Percentiles rank a stretch among this genome's conserved stretches.
These are phyloP conservation scores for Coleophoma eucalyptorum DNA, from an alignment of 2,329 filamentous ascomycete species.

Conservation along the genomic window DNA sequence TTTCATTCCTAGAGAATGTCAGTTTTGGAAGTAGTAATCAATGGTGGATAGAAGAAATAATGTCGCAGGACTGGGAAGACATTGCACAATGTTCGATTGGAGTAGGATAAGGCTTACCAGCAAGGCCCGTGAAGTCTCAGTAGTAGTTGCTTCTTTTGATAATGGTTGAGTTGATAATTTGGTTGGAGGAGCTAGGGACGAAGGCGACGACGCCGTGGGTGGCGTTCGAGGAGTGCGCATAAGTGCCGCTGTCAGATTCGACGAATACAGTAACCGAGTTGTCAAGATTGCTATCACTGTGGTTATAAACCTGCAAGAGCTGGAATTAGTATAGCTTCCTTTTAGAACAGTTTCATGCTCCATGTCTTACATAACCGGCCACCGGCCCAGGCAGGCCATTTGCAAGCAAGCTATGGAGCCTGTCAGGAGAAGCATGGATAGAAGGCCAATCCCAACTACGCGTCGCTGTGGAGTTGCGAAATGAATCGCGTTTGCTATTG, in stretches of 20 bases:
- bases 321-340: constrained; percentile 1
- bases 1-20: constrained; percentile 1
- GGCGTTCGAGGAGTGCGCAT: constrained; percentile 1
- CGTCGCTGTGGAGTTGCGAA: neutral
- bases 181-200: neutral
- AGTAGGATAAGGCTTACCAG: constrained; percentile 1
- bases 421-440: constrained; percentile 1
- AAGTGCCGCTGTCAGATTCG: constrained; percentile 1
- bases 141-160: neutral
- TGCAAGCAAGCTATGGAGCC: neutral
- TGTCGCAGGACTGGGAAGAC: neutral
- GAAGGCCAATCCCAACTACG: neutral
- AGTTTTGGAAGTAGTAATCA: neutral
- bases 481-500: neutral
- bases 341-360: neutral
- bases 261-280: constrained; percentile 3
- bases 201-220: constrained; percentile 1
- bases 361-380: constrained; percentile 1
- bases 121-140: neutral
- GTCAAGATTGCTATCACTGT: constrained; percentile 2
- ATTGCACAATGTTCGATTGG: neutral
- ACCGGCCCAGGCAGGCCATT: constrained; percentile 1
- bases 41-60: neutral
- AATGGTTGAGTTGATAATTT: constrained; percentile 2
- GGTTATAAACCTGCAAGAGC: constrained; percentile 1